These are phyloP conservation scores for Bryoglossum gracile DNA, from an alignment of 495 filamentous ascomycete genomes.

Conservation along the genomic window DNA sequence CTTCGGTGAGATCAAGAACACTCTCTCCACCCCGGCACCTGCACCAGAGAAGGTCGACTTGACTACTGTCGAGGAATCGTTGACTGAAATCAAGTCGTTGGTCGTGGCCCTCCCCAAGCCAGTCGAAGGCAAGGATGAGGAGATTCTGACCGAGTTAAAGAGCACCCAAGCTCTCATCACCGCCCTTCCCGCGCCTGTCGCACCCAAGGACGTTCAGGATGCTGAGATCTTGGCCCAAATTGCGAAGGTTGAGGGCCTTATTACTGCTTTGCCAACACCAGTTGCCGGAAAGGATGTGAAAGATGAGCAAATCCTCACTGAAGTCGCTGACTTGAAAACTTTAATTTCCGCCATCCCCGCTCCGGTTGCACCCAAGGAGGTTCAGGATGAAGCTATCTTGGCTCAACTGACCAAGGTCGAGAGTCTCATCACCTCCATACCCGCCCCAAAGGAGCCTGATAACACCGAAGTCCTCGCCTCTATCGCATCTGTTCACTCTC, in stretches of 20 bases:
- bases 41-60: constrained; percentile 9
- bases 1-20: constrained; percentile 7
- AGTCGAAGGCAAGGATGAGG: constrained; percentile 4
- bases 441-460: not conserved
- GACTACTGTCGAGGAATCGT: not conserved
- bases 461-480: constrained; percentile 4
- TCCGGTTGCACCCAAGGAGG: not conserved
- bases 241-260: not conserved
- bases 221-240: constrained; percentile 9
- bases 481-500: not conserved
- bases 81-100: not conserved
- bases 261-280: constrained; percentile 3
- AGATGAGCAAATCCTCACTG: not conserved
- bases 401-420: not conserved
- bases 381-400: constrained; percentile 13
- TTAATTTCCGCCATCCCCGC: not conserved
- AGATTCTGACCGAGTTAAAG: constrained; percentile 9
- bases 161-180: constrained; percentile 7
- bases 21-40: not conserved
- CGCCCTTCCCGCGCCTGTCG: constrained; percentile 6
- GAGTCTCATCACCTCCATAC: constrained; percentile 2
- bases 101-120: constrained; percentile 5
- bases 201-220: constrained; percentile 8
- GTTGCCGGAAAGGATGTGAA: constrained; percentile 5
- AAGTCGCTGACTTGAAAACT: not conserved